A percentile compares a stretch with the other conserved stretches of the same genome.
Conservation (phyloP, 2,329 filamentous ascomycete species). For the Venturia oleaginea region DNA sequence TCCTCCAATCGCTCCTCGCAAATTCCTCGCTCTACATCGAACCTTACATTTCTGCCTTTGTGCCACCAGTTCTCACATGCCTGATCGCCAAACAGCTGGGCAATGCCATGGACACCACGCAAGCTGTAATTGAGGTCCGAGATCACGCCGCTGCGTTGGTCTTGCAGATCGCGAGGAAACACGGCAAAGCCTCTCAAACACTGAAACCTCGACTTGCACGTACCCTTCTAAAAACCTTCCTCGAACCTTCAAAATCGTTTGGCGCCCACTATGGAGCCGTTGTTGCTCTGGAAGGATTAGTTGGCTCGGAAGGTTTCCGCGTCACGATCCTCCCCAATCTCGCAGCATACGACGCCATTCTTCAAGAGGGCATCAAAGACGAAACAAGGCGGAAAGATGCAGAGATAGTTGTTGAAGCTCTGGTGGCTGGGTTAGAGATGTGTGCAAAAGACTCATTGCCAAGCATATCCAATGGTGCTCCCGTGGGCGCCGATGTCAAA, state of each 20-base stretch:
- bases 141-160: slow-evolving; percentile 78
- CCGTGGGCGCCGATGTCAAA: slow-evolving; percentile 31
- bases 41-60: slow-evolving; percentile 59
- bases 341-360: slow-evolving; percentile 51
- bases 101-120: slow-evolving; percentile 36
- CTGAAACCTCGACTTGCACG: slow-evolving; percentile 81
- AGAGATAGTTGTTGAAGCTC: slow-evolving; percentile 48
- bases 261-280: slow-evolving; percentile 86
- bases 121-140: slow-evolving; percentile 67
- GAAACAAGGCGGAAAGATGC: slow-evolving; percentile 49
- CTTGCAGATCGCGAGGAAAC: slow-evolving; percentile 69
- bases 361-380: slow-evolving; percentile 48
- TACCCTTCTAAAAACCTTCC: slow-evolving; percentile 86
- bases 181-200: slow-evolving; percentile 68
- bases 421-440: slow-evolving; percentile 47
- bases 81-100: slow-evolving; percentile 77
- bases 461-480: slow-evolving; percentile 29
- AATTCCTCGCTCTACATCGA: slow-evolving; percentile 73
- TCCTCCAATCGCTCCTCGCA: slow-evolving; percentile 73
- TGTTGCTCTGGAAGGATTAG: slow-evolving; percentile 67
- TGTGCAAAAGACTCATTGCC: slow-evolving; percentile 39
- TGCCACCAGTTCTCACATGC: slow-evolving; percentile 85
- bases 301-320: slow-evolving; percentile 57
- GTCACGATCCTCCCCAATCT: slow-evolving; percentile 59
- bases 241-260: slow-evolving; percentile 75